phyloP scores from a whole-genome alignment of 352 stramenopile species.

The Blastocystis sp. region DNA sequence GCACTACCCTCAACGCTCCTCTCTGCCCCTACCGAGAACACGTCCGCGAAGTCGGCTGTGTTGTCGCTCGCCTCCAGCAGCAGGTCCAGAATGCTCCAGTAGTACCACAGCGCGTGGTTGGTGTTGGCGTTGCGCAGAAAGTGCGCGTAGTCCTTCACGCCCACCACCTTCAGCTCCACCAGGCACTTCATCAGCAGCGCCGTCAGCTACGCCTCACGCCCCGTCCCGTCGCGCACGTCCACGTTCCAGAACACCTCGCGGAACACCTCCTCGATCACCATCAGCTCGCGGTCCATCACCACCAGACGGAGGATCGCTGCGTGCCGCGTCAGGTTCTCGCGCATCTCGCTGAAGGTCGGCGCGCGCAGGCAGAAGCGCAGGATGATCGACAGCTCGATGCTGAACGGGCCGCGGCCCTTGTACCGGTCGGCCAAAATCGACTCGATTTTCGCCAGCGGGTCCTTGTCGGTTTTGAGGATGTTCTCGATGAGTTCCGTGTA shows the following conservation, averaged over 20 bases:
- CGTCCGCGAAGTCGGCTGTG: slow-evolving; percentile 24
- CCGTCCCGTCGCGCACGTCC: neutral
- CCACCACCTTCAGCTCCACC: slow-evolving; percentile 10
- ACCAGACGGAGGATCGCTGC: slow-evolving; percentile 9
- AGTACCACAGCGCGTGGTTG: slow-evolving; percentile 53
- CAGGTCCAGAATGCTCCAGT: slow-evolving; percentile 59
- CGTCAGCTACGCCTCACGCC: neutral
- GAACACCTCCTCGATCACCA: slow-evolving; percentile 65
- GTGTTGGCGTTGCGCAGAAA: slow-evolving; percentile 33
- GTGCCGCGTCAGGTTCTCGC: slow-evolving; percentile 23
- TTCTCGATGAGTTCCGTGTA: slow-evolving; percentile 6
- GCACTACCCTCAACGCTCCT: neutral
- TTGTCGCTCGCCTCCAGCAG: neutral
- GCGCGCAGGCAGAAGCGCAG: slow-evolving; percentile 23
- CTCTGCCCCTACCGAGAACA: neutral
- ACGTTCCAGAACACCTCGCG: slow-evolving; percentile 5
- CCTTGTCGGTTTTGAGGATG: slow-evolving; percentile 5
- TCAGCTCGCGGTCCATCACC: slow-evolving; percentile 12
- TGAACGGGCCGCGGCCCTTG: slow-evolving; percentile 23
- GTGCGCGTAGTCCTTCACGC: slow-evolving; percentile 25
- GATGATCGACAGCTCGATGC: slow-evolving; percentile 16
- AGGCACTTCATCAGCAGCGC: slow-evolving; percentile 12
- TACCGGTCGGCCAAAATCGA: slow-evolving; percentile 32
- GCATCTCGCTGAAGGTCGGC: neutral
- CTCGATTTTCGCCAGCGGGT: slow-evolving; percentile 22